These are phyloP conservation scores for Wickerhamiella azyma DNA, from an alignment of 805 yeast species.

Conservation along the genomic window DNA sequence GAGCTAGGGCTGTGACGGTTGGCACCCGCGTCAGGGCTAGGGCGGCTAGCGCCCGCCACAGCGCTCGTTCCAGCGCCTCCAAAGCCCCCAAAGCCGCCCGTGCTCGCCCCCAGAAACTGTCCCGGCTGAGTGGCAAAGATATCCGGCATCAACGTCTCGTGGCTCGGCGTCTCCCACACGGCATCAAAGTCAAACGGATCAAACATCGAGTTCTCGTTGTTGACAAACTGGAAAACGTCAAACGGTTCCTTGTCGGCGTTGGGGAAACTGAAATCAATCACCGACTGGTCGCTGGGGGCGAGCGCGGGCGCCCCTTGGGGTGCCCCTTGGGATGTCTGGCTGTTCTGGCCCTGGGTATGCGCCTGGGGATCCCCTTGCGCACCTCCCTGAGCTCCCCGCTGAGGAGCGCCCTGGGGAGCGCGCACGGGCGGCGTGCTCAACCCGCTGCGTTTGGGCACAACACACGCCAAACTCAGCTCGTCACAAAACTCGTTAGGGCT, in stretches of 20 bases:
- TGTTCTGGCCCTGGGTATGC: no score
- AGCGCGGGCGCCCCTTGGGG: not conserved
- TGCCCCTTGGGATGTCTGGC: no score
- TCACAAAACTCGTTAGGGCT: constrained; percentile 73
- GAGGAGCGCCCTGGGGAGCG: no score
- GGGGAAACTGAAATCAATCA: constrained; percentile 1
- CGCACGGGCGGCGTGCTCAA: not conserved
- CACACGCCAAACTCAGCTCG: constrained; percentile 48
- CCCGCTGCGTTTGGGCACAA: not conserved
- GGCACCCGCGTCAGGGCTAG: no score
- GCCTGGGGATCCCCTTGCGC: no score
- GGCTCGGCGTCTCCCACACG: constrained; percentile 2
- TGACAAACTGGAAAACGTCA: constrained; percentile 6
- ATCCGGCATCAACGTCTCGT: not conserved
- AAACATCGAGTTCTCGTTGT: constrained; percentile 10
- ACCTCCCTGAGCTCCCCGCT: no score
- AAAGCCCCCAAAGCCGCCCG: no score
- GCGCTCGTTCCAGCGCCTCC: no score
- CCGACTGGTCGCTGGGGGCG: not conserved
- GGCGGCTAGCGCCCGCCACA: no score
- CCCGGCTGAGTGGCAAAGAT: not conserved
- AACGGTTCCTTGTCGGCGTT: not conserved
- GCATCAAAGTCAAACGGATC: constrained; percentile 9
- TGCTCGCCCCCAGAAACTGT: no score
- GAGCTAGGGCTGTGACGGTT: no score